Evolutionary conservation across 2,329 filamentous ascomycete species (phyloP), one percentile per base, ranked within the genome.

Genomic region (Ophiostoma sp.): DNA sequence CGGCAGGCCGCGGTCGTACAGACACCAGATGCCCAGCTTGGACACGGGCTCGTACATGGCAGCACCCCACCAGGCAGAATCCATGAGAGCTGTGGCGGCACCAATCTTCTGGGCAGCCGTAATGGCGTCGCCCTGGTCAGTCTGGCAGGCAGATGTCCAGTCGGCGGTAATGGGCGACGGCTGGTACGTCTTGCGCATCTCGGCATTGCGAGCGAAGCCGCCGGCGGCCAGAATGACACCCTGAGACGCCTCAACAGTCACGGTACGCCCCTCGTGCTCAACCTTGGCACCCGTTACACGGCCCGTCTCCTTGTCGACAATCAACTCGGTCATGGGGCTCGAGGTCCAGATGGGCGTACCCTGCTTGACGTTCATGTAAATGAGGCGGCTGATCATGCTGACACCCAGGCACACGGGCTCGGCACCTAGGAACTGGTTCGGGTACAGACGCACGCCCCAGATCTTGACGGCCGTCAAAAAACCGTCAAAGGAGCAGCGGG

Each of bases 221-320:
- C 80, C 82, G 7, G 80, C 80, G 7, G 78, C 78, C 9, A 83
- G 77, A 11, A 83, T 73, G 15, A 82, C 80, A 15, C 79, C 81
- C n/a, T 75, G 70, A 0, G 70, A 74, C 8, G 80, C 78, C 1
- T 77, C 71, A 66, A 82, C 76, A 1, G 71, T 74, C 6, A 78
- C 69, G 1, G 75, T 64, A 17, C 74, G 73, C 25, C 79, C 80
- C 9, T 78, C 74, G 25, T 76, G 71, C 66, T 74, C 71, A 12
- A 81, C 75, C 6, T 76, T 69, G 2, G 79, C 79, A 0, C 80
- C 80, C 8, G 72, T 75, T 11, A 82, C 76, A 6, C 66, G 42
- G 9, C 77, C 78, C 28, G 25, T 66, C 25, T 19, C 17, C 61
- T 73, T 70, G 55, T 73, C 70, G 9, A 69, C 22, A 0, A 64